Conservation (phyloP, 306 rosid genomes). For the Cucumis cinereus region DNA sequence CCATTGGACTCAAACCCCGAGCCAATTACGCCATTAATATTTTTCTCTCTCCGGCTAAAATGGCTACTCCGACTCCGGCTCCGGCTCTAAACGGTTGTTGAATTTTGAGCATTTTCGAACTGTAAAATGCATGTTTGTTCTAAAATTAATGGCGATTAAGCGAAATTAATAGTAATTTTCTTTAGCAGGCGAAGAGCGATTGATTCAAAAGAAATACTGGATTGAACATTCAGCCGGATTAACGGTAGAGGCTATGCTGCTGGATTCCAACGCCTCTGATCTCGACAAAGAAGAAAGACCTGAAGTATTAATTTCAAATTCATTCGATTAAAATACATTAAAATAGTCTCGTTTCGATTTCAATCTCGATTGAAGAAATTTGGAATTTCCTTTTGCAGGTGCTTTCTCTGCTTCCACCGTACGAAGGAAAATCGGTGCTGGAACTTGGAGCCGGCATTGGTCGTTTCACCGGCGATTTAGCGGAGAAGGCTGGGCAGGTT, state of each 20-base stretch:
- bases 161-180: background rate
- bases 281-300: constrained; percentile 95
- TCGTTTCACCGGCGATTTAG: constrained; percentile 80
- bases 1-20: background rate
- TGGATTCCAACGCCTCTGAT: constrained; percentile 84
- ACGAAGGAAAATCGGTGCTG: constrained; percentile 68
- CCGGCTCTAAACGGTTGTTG: constrained; percentile 4
- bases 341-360: too few relatives aligned
- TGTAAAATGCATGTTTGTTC: background rate
- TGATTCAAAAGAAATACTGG: constrained; percentile 72
- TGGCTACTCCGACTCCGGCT: constrained; percentile 10
- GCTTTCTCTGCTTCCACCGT: constrained; percentile 56
- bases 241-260: constrained; percentile 90
- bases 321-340: background rate
- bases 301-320: constrained; percentile 32
- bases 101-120: background rate
- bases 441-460: constrained; percentile 99
- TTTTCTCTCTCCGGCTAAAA: background rate
- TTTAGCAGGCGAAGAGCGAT: constrained; percentile 41
- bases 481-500: constrained; percentile 69
- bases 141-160: background rate
- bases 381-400: constrained; percentile 28
- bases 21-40: background rate
- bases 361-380: background rate
- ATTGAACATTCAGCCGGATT: constrained; percentile 48